Evolutionary conservation across 1,284 basidiomycete genomes (phyloP).

Genomic region (Ustilago xerochloae): DNA sequence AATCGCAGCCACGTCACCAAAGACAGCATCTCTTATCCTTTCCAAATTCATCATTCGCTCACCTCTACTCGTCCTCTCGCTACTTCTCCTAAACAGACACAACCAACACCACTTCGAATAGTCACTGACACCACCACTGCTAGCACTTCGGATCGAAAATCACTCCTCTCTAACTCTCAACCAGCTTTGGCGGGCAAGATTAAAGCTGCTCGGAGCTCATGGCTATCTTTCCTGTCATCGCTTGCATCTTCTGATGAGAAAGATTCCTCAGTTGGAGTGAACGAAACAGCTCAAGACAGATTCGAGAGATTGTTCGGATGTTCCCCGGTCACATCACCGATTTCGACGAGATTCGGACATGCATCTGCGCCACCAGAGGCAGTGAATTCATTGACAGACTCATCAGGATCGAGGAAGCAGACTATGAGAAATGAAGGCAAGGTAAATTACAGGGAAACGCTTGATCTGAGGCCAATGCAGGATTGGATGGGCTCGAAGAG

Average conservation of each 20-base stretch:
- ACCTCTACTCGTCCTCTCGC: background rate
- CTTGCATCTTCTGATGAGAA: slow-evolving; percentile 7
- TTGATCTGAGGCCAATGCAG: slow-evolving; percentile 13
- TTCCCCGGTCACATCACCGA: slow-evolving; percentile 30
- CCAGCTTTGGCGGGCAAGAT: no score
- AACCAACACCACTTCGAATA: slow-evolving; percentile 14
- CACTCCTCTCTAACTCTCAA: background rate
- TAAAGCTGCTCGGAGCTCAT: slow-evolving; percentile 10
- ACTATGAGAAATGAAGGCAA: background rate
- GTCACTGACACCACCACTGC: background rate
- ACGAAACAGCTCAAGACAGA: slow-evolving; percentile 20
- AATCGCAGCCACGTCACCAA: slow-evolving; percentile 16
- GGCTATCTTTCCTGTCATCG: slow-evolving; percentile 31
- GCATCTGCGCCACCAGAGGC: background rate
- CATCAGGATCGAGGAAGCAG: background rate
- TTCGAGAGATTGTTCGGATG: slow-evolving; percentile 45
- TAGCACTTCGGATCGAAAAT: slow-evolving; percentile 4
- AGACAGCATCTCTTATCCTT: slow-evolving; percentile 40
- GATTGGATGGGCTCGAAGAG: slow-evolving; percentile 29
- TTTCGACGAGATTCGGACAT: background rate
- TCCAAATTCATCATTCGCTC: slow-evolving; percentile 25
- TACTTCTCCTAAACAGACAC: background rate
- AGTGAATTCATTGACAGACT: no score
- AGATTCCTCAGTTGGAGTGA: background rate
- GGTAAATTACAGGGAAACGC: slow-evolving; percentile 14